These are phyloP conservation scores for Melampsora americana DNA, from an alignment of 1,284 basidiomycete species.

Conservation along the genomic window DNA sequence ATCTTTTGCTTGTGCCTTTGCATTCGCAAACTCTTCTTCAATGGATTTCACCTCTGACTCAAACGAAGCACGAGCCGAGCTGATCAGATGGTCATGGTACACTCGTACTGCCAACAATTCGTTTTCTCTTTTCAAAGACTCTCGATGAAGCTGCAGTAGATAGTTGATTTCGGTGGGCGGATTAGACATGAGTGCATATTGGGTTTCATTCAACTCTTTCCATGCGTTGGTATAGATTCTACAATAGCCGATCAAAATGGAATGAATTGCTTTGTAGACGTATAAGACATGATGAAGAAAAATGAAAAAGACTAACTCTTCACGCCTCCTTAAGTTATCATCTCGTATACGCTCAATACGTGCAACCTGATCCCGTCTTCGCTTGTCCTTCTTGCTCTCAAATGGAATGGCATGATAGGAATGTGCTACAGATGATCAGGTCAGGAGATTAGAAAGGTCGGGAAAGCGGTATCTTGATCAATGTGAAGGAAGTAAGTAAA, in stretches of 20 bases:
- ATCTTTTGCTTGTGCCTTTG: conserved; percentile 56
- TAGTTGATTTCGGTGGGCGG: conserved; percentile 57
- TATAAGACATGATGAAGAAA: background rate
- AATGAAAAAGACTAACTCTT: conserved; percentile 54
- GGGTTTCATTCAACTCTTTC: conserved; percentile 47
- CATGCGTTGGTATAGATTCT: conserved; percentile 47
- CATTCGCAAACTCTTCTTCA: conserved; percentile 57
- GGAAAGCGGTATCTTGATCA: background rate
- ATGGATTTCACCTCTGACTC: conserved; percentile 58
- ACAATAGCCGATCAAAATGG: conserved; percentile 45
- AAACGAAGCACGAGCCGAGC: conserved; percentile 54
- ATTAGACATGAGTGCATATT: conserved; percentile 48
- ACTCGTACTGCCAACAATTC: conserved; percentile 56
- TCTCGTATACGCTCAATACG: conserved; percentile 58
- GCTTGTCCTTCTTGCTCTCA: conserved; percentile 57
- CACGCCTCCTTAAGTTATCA: conserved; percentile 56
- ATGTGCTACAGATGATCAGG: background rate
- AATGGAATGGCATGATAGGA: background rate
- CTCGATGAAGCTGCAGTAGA: conserved; percentile 57
- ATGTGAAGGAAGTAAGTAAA: background rate
- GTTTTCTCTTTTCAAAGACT: conserved; percentile 58
- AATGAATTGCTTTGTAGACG: background rate
- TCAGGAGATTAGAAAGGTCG: background rate
- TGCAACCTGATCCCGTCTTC: conserved; percentile 58
- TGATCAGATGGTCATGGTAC: conserved; percentile 56